A percentile compares a stretch with the other conserved stretches of the same genome.
phyloP scores from a whole-genome alignment of 2,329 filamentous ascomycete species.

The Cladophialophora immunda region DNA sequence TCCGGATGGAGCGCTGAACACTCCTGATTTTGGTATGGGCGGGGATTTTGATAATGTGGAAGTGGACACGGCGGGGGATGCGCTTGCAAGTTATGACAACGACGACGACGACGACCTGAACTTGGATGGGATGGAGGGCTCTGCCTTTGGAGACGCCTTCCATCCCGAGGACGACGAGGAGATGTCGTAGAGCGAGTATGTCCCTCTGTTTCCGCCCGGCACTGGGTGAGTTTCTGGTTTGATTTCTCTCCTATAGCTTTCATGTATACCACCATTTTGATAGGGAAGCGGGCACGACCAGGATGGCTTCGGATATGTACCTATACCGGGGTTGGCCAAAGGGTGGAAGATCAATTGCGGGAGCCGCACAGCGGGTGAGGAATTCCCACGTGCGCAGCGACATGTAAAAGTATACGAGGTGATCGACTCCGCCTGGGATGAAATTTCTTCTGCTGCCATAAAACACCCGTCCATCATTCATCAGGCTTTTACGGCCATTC shows the following conservation, averaged over 20 bases:
- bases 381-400: slow-evolving; percentile 15
- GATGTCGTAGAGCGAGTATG: slow-evolving; percentile 32
- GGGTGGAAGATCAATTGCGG: neutral
- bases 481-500: neutral
- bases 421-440: slow-evolving; percentile 8
- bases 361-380: neutral
- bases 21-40: slow-evolving; percentile 48
- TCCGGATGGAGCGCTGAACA: slow-evolving; percentile 30
- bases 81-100: slow-evolving; percentile 71
- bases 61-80: slow-evolving; percentile 76
- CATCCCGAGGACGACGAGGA: slow-evolving; percentile 63
- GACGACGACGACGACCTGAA: slow-evolving; percentile 63
- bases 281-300: neutral
- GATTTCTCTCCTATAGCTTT: neutral
- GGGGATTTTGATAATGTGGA: slow-evolving; percentile 71
- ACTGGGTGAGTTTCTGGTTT: neutral
- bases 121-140: slow-evolving; percentile 75
- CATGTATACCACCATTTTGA: neutral
- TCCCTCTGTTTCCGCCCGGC: neutral
- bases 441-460: slow-evolving; percentile 13
- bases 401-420: slow-evolving; percentile 15
- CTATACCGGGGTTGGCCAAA: neutral
- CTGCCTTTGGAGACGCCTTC: slow-evolving; percentile 84
- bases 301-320: neutral
- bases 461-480: neutral